Conservation (phyloP, 2,329 filamentous ascomycete species). For the Myriosclerotinia curreyana region DNA sequence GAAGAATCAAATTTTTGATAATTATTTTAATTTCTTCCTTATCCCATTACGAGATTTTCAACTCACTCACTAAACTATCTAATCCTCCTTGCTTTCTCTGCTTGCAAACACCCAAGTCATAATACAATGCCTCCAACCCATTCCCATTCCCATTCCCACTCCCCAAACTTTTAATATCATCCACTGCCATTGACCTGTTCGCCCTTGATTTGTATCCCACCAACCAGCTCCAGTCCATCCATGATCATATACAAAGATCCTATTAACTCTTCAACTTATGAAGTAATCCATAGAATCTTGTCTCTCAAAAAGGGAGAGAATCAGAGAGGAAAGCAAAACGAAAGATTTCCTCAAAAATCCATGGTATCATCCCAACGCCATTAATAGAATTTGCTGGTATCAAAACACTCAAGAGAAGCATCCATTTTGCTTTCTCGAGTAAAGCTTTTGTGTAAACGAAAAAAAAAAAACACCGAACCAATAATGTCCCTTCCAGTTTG, state of each 20-base stretch:
- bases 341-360: constrained; percentile 20
- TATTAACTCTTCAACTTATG: not conserved
- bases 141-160: not conserved
- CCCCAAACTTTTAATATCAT: constrained; percentile 7
- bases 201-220: not conserved
- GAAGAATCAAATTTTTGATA: not conserved
- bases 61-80: constrained; percentile 6
- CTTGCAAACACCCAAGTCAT: not conserved
- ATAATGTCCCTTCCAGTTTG: constrained; percentile 17
- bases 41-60: not conserved
- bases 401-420: constrained; percentile 27
- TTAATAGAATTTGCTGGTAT: constrained; percentile 28
- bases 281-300: not conserved
- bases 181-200: constrained; percentile 3
- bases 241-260: constrained; percentile 19
- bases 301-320: constrained; percentile 1
- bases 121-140: constrained; percentile 1
- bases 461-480: constrained; percentile 15
- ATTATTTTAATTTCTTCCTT: constrained; percentile 5
- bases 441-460: constrained; percentile 19
- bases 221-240: not conserved
- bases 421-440: constrained; percentile 28
- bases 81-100: not conserved
- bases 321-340: constrained; percentile 23
- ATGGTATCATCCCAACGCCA: constrained; percentile 38